These are phyloP conservation scores for Ceratobasidium sp. DNA, from an alignment of 1,284 basidiomycete genomes.

Conservation along the genomic window DNA sequence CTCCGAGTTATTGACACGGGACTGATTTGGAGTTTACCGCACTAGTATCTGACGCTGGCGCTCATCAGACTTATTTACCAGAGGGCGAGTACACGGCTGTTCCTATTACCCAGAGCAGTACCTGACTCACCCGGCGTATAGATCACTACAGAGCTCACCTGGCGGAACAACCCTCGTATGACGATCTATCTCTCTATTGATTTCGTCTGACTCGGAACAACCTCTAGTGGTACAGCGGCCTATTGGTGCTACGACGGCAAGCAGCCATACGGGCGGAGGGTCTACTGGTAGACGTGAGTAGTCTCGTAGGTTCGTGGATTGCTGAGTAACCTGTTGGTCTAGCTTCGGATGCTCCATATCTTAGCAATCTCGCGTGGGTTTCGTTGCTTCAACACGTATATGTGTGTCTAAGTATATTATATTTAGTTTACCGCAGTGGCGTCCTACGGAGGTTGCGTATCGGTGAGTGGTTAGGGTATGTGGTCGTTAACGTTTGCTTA, in stretches of 20 bases:
- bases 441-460: not conserved
- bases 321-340: not conserved
- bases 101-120: not conserved
- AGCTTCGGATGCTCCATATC: conserved; percentile 4
- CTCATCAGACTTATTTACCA: not conserved
- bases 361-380: not conserved
- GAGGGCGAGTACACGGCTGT: not conserved
- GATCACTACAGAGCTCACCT: not conserved
- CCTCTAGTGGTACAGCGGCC: not conserved
- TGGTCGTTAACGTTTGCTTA: not conserved
- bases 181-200: not conserved
- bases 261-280: not conserved
- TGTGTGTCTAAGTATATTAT: not conserved
- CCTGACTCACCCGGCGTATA: not conserved
- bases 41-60: not conserved
- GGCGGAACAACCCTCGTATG: not conserved
- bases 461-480: not conserved
- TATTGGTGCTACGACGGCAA: not conserved
- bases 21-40: not conserved
- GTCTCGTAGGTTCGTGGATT: not conserved
- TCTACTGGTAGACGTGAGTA: not conserved
- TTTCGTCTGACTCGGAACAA: not conserved
- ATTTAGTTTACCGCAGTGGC: not conserved
- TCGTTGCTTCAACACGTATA: not conserved
- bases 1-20: not conserved